Conservation (phyloP, 1,284 basidiomycete genomes). For the Xerocomus minutiporus region DNA sequence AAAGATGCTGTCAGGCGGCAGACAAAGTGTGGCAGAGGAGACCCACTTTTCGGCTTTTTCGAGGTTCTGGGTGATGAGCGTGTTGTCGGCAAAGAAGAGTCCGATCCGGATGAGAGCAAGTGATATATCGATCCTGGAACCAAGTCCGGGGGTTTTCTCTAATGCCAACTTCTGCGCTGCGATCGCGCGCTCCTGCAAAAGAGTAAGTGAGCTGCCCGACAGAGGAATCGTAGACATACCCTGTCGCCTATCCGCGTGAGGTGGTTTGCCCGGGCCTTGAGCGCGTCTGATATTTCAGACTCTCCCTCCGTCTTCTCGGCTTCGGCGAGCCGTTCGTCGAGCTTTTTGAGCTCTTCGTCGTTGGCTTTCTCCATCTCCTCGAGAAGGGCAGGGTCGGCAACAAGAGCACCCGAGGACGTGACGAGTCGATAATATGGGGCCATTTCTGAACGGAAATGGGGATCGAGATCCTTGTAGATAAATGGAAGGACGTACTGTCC, state of each 20-base stretch:
- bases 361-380: constrained; percentile 74
- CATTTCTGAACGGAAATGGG: constrained; percentile 57
- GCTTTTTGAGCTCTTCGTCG: constrained; percentile 65
- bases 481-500: constrained; percentile 60
- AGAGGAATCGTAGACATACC: constrained; percentile 39
- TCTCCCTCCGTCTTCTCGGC: constrained; percentile 92
- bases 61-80: constrained; percentile 71
- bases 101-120: constrained; percentile 88
- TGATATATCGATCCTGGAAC: constrained; percentile 90
- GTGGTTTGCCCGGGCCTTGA: constrained; percentile 81
- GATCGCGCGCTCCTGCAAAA: constrained; percentile 62
- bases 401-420: constrained; percentile 44
- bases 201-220: not conserved
- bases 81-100: constrained; percentile 84
- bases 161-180: constrained; percentile 82
- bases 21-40: not conserved
- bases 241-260: constrained; percentile 90
- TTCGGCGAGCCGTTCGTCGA: constrained; percentile 79
- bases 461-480: not conserved
- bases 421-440: constrained; percentile 70
- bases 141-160: constrained; percentile 90
- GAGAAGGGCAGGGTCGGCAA: constrained; percentile 58
- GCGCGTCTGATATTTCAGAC: constrained; percentile 85
- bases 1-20: not conserved
- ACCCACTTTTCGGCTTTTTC: constrained; percentile 78